Percentiles rank a stretch among this genome's conserved stretches.
phyloP scores from a whole-genome alignment of 495 filamentous ascomycete species.

The Aspergillus diversus region DNA sequence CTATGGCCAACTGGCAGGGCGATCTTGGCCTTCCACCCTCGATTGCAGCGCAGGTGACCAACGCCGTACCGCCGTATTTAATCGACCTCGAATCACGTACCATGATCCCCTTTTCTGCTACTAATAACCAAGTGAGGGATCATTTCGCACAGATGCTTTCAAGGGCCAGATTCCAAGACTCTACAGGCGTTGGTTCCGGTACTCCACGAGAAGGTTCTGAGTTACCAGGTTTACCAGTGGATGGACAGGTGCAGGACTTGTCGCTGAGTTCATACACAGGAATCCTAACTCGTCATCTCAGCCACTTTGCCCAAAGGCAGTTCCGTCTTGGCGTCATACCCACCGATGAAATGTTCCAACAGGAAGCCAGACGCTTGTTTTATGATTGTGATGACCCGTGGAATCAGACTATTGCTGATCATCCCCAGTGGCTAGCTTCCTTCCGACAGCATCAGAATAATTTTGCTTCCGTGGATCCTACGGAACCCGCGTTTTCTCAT shows the following conservation, averaged over 20 bases:
- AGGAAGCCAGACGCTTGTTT: constrained; percentile 57
- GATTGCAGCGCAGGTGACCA: constrained; percentile 63
- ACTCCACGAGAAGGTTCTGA: not conserved
- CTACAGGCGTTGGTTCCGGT: not conserved
- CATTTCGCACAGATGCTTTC: constrained; percentile 26
- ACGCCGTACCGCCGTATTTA: constrained; percentile 61
- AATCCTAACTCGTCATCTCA: constrained; percentile 27
- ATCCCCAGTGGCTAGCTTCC: constrained; percentile 57
- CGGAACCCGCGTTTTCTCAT: too few species aligned
- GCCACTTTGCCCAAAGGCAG: constrained; percentile 26
- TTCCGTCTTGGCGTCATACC: constrained; percentile 27
- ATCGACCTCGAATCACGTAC: constrained; percentile 33
- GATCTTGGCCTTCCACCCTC: constrained; percentile 68
- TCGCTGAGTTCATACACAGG: constrained; percentile 22
- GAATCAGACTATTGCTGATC: constrained; percentile 67
- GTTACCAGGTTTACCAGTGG: not conserved
- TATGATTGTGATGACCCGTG: constrained; percentile 64
- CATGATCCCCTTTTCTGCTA: constrained; percentile 36
- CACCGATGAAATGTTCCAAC: constrained; percentile 36
- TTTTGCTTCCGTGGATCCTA: not conserved
- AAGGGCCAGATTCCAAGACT: not conserved
- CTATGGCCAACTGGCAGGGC: constrained; percentile 71
- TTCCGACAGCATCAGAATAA: constrained; percentile 45
- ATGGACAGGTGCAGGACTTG: not conserved
- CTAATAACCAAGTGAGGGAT: constrained; percentile 21